Base-by-base conservation (phyloP, 257 asterid species). In the Lantana camara region DNA sequence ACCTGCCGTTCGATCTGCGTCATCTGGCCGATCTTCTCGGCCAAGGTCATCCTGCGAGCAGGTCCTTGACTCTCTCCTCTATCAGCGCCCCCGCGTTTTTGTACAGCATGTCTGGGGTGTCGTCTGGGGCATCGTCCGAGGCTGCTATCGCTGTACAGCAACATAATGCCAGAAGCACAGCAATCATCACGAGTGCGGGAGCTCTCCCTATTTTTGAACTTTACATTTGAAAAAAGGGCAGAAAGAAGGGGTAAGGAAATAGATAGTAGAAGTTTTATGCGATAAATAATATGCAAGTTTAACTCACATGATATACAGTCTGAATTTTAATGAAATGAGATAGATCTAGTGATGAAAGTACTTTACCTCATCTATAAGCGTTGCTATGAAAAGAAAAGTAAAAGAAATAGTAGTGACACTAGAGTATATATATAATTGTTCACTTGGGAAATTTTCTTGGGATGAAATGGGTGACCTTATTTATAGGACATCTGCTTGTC, bases 1-100 rank as follows among this genome's bases (percentile, higher is more conserved):
- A 72, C 82, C 0, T 23, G n/a, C 1, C 80, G 71, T 35, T 80
- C 85, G 41, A 80, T 76, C 55, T 80, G 85, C 32, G 73, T 63
- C 85, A 80, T 80, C 63, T 80, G 85, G 61, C 85, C 85, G 9
- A 80, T 66, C 65, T 80, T 80, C 57, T 79, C 85, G 47, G 24
- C 68, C 19, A 79, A 51, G 52, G 77, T 79, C 85, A 79, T 79
- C 46, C 82, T 73, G n/a, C 53, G 72, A 79, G 51, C n/a, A 78
- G 53, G 40, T 79, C 85, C 20, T 61, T 72, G 64, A 79, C 50
- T 56, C 85, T 66, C 4, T 19, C 4, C 17, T 15, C 44, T 2
- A 72, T 44, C 0, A 77, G 79, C 56, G 52, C 67, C 17, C 54
- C 76, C 4, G 82, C 79, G 69, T 79, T 82, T 70, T 73, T 76